A percentile compares a stretch with the other conserved stretches of the same genome.
Conservation (phyloP, 257 asterid genomes). For the Euphrasia confusa region DNA sequence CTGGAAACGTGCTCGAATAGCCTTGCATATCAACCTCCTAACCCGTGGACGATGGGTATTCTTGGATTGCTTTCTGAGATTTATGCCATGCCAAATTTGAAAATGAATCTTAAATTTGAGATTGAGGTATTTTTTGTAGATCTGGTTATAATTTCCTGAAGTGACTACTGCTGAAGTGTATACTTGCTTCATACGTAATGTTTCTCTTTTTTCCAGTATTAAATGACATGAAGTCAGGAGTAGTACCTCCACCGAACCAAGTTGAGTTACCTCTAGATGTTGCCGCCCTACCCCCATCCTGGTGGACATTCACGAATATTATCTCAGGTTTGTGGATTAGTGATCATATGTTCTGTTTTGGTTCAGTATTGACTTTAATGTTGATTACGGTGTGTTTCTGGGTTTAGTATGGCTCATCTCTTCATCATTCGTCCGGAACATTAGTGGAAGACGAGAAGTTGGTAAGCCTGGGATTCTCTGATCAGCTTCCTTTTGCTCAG, state of each 20-base stretch:
- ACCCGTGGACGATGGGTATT: conserved; percentile 99
- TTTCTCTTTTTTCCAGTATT: conserved; percentile 28
- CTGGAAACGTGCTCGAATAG: conserved; percentile 90
- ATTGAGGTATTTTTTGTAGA: background rate
- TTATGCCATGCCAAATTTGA: conserved; percentile 88
- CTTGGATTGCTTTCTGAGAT: conserved; percentile 92
- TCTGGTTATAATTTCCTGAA: background rate
- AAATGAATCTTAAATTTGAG: conserved; percentile 80
- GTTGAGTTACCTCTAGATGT: conserved; percentile 69
- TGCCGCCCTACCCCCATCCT: conserved; percentile 48
- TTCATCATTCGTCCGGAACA: conserved; percentile 11
- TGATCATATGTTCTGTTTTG: no score
- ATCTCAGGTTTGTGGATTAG: no score
- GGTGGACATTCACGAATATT: conserved; percentile 35
- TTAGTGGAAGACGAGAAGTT: conserved; percentile 73
- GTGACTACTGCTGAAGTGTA: background rate
- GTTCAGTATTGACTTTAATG: no score
- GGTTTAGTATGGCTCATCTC: no score
- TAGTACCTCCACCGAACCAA: conserved; percentile 58
- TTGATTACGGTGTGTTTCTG: no score
- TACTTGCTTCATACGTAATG: background rate
- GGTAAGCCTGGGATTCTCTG: conserved; percentile 53
- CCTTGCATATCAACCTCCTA: conserved; percentile 93
- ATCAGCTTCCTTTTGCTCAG: conserved; percentile 72
- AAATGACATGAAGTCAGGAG: conserved; percentile 67